phyloP scores from a whole-genome alignment of 2,329 filamentous ascomycete species.

The Blastomyces silverae region DNA sequence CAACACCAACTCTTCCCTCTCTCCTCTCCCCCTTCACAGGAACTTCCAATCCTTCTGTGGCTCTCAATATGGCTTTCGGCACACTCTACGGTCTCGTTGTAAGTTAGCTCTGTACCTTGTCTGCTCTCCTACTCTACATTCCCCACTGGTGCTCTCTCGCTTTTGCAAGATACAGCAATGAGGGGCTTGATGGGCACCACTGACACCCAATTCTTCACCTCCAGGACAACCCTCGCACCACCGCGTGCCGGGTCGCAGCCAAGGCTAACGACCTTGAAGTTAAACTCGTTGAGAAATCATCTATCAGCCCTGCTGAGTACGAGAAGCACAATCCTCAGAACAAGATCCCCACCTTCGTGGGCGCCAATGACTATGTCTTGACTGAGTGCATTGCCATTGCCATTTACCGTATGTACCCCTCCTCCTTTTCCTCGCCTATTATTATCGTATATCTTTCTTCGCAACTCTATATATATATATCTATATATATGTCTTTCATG shows the following conservation, averaged over 20 bases:
- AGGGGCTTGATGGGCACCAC: slow-evolving; percentile 21
- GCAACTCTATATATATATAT: not conserved
- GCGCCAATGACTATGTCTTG: slow-evolving; percentile 82
- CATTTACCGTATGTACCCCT: slow-evolving; percentile 77
- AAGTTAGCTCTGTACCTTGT: slow-evolving; percentile 31
- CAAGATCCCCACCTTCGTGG: slow-evolving; percentile 89
- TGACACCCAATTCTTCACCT: slow-evolving; percentile 25
- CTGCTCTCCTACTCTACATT: not conserved
- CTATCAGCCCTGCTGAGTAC: slow-evolving; percentile 66
- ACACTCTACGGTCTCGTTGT: slow-evolving; percentile 90
- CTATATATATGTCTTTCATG: slow-evolving; percentile 48
- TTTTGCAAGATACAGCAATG: not conserved
- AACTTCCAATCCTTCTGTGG: slow-evolving; percentile 18
- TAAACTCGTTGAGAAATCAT: slow-evolving; percentile 67
- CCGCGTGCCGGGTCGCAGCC: slow-evolving; percentile 81
- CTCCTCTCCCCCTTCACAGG: slow-evolving; percentile 9
- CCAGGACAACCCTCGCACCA: slow-evolving; percentile 83
- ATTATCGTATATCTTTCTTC: slow-evolving; percentile 17
- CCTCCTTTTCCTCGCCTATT: slow-evolving; percentile 19
- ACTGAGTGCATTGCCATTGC: slow-evolving; percentile 90
- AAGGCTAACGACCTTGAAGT: slow-evolving; percentile 96
- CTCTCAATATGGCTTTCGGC: slow-evolving; percentile 81
- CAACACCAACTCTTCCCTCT: slow-evolving; percentile 15
- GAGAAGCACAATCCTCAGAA: slow-evolving; percentile 76
- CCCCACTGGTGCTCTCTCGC: slow-evolving; percentile 1